Evolutionary conservation across 768 basidiomycete species (phyloP), one percentile per base, ranked within the genome.

Genomic region (Lactifluus pinguis): DNA sequence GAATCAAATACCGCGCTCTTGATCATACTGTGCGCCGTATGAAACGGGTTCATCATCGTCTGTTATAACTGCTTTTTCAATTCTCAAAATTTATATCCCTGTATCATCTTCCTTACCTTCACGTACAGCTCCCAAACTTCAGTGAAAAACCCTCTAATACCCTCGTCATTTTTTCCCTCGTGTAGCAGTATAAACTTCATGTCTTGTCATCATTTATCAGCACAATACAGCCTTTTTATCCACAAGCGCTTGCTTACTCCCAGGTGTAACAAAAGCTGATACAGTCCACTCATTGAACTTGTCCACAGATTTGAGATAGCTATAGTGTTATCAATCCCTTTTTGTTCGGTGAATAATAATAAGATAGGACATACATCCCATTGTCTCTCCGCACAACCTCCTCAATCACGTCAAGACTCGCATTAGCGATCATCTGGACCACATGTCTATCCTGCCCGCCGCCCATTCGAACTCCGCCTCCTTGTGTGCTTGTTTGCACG

Each of bases 271-370:
- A 75, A 98, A 98, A 34, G 91, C 93, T 15, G 97, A 98, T 19
- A 98, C 86, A 3, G 85, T 95, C 97, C 97, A 99, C 71, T 98
- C 97, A 69, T 98, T 98, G 75, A 98, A 97, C 76, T 88, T 92
- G 79, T 99, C 97, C 61, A 98, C 85, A 17, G 86, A 83, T 71
- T 95, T 95, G 59, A 98, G 79, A 73, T 98, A 98, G 89, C 97
- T 98, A 69, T 44, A 21, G 32, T 25, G 32, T 54, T n/a, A n/a
- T n/a, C n/a, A n/a, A n/a, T 49, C 5, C 11, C 42, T 44, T 47
- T 59, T 65, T 64, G 56, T 59, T 36, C 14, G 25, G 25, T 25
- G 25, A 25, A 25, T 25, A 25, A 25, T 25, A 25, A 25, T 25
- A 25, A 25, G 25, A 25, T 25, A 25, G 25, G 25, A 25, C 25